Evolutionary conservation across 345 rosid species (phyloP).

Genomic region (Ceriops decandra): DNA sequence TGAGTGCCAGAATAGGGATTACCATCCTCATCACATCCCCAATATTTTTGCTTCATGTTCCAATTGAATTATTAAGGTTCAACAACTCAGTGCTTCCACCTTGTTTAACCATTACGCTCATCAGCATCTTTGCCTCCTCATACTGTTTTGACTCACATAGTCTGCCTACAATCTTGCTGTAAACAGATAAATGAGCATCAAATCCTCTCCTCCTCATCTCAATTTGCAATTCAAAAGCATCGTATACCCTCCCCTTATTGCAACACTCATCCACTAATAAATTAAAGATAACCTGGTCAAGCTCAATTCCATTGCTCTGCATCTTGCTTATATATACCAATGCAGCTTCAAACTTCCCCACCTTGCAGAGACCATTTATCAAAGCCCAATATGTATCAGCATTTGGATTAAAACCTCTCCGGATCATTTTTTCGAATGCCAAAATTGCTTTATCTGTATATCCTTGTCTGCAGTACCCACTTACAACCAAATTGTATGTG

Average conservation of each 20-base stretch:
- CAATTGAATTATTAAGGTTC: background rate
- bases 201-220: slow-evolving; percentile 41
- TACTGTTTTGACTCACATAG: slow-evolving; percentile 23
- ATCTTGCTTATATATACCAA: slow-evolving; percentile 29
- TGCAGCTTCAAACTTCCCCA: slow-evolving; percentile 35
- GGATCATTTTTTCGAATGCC: slow-evolving; percentile 37
- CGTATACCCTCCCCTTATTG: slow-evolving; percentile 34
- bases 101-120: slow-evolving; percentile 32
- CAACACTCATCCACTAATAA: slow-evolving; percentile 34
- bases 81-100: background rate
- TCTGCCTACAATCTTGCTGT: slow-evolving; percentile 20
- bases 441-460: slow-evolving; percentile 29
- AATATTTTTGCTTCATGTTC: background rate
- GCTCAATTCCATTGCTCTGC: slow-evolving; percentile 35
- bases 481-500: slow-evolving; percentile 42
- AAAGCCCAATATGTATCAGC: slow-evolving; percentile 43
- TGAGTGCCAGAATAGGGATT: background rate
- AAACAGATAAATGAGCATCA: slow-evolving; percentile 17
- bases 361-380: slow-evolving; percentile 40
- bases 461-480: slow-evolving; percentile 31
- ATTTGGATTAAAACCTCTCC: slow-evolving; percentile 31
- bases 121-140: slow-evolving; percentile 33
- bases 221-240: slow-evolving; percentile 34
- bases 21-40: background rate
- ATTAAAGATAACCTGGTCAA: slow-evolving; percentile 35